These are phyloP conservation scores for Coniochaeta ligniaria DNA, from an alignment of 2,329 filamentous ascomycete species.

Conservation along the genomic window DNA sequence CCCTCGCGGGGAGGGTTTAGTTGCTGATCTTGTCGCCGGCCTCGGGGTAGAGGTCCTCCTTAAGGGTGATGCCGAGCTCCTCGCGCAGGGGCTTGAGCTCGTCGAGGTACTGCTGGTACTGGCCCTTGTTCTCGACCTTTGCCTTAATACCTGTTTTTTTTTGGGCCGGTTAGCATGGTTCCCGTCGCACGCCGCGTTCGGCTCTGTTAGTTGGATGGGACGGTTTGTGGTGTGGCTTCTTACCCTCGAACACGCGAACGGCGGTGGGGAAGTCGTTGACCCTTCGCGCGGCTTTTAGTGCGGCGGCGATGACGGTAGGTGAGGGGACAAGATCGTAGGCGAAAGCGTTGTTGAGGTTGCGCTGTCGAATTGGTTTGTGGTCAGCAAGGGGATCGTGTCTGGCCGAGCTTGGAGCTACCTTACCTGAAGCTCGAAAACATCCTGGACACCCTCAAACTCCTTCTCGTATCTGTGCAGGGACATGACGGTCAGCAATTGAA, in stretches of 20 bases:
- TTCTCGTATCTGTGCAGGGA: slow-evolving; percentile 78
- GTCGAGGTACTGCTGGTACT: slow-evolving; percentile 94
- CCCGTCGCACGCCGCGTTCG: neutral
- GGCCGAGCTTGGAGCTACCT: slow-evolving; percentile 20
- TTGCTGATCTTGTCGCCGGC: slow-evolving; percentile 27
- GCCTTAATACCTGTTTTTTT: slow-evolving; percentile 77
- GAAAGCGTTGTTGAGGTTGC: slow-evolving; percentile 99
- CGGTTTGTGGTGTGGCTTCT: slow-evolving; percentile 19
- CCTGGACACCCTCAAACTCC: slow-evolving; percentile 95
- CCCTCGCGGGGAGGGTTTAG: slow-evolving; percentile 1
- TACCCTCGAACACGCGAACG: slow-evolving; percentile 98
- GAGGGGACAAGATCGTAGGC: slow-evolving; percentile 99
- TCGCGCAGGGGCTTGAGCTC: slow-evolving; percentile 89
- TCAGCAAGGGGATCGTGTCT: neutral
- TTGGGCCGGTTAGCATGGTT: neutral
- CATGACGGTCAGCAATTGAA: slow-evolving; percentile 30
- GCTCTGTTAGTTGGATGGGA: neutral
- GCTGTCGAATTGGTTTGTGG: slow-evolving; percentile 32
- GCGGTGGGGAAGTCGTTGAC: slow-evolving; percentile 99
- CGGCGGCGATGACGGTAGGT: slow-evolving; percentile 81
- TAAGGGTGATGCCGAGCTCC: slow-evolving; percentile 85
- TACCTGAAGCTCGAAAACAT: slow-evolving; percentile 99
- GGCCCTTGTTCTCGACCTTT: slow-evolving; percentile 97
- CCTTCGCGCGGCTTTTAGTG: slow-evolving; percentile 85
- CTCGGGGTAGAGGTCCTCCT: slow-evolving; percentile 87